Evolutionary conservation across 192 early-diverging fungal species (phyloP).

Genomic region (Coemansia sp.): DNA sequence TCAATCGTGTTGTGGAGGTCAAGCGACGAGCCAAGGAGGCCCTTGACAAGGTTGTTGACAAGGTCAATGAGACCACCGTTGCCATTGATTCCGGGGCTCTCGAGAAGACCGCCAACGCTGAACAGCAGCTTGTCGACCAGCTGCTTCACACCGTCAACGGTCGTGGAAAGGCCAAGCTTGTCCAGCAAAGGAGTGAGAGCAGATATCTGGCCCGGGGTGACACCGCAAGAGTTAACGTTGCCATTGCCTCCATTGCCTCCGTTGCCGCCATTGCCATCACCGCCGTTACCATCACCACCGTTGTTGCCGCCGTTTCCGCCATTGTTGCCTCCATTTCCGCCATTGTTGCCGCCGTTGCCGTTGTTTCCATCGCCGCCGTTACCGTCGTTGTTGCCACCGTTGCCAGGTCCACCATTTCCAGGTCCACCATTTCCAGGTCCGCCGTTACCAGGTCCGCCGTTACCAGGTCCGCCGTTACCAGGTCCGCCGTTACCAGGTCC

Average conservation of each 20-base stretch:
- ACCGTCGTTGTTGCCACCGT: conserved; percentile 7
- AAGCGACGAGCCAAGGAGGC: conserved; percentile 34
- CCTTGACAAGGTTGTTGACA: conserved; percentile 47
- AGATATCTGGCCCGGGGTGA: conserved; percentile 38
- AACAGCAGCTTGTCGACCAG: conserved; percentile 39
- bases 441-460: conserved; percentile 3
- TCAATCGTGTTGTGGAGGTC: conserved; percentile 43
- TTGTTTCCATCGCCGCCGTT: conserved; percentile 2
- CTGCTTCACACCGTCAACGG: conserved; percentile 42
- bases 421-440: neutral
- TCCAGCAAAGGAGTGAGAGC: conserved; percentile 47
- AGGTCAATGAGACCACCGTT: conserved; percentile 30
- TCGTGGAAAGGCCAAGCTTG: conserved; percentile 36
- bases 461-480: conserved; percentile 14
- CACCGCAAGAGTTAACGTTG: conserved; percentile 34
- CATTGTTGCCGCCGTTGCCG: conserved; percentile 7
- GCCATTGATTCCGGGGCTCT: conserved; percentile 33
- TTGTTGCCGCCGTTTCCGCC: conserved; percentile 14
- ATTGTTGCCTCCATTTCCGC: conserved; percentile 23
- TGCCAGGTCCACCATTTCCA: conserved; percentile 13
- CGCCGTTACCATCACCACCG: conserved; percentile 14
- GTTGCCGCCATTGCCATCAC: neutral
- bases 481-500: conserved; percentile 4
- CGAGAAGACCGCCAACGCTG: conserved; percentile 35
- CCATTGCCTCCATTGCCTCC: conserved; percentile 14